Base-by-base conservation (phyloP, 1,284 basidiomycete species). In the Cerioporus squamosus region DNA sequence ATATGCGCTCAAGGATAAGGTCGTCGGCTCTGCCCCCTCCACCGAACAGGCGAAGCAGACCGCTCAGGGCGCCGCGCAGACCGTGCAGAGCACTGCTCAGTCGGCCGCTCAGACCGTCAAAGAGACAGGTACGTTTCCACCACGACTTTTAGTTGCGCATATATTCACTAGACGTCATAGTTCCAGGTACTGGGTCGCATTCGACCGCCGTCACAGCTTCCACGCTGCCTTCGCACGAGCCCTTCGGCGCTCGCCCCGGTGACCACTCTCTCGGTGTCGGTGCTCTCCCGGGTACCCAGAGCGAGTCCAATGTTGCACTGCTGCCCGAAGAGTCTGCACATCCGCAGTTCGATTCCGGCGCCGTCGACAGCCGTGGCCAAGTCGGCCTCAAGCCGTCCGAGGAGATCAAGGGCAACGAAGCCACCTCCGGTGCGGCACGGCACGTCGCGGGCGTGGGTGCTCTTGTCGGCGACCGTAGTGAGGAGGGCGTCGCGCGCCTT, bases 261-360 rank as follows among this genome's bases (percentile, higher is more conserved):
- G 60, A 64, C 39, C 55, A 55, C 40, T 64, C 63, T 1, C 52
- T 48, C 5, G 74, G 72, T 20, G 68, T 65, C 0, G 76, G 74
- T 8, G 65, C 68, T 3, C 68, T 75, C 10, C 75, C 74, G 1
- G 74, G 74, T 15, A 51, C 51, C 17, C 53, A 61, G 9, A 63
- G 61, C 36, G 74, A 77, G 57, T 45, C 61, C 1, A 66, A 63
- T 42, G 73, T 76, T 17, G 72, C 72, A 8, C 66, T 65, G 23
- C 66, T 74, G 2, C 74, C 75, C 10, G 71, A 71, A 17, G 74
- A 75, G 68, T 65, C 48, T 72, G 77, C 29, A 70, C 57, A 57
- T 43, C 59, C 62, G 9, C 53, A 58, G 57, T 64, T 57, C 44
- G 57, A 64, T 49, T 59, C 62, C 5, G 62, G 59, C 14, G 5